Evolutionary conservation across 2,329 filamentous ascomycete species (phyloP).

Genomic region (Aureobasidium melanogenum): DNA sequence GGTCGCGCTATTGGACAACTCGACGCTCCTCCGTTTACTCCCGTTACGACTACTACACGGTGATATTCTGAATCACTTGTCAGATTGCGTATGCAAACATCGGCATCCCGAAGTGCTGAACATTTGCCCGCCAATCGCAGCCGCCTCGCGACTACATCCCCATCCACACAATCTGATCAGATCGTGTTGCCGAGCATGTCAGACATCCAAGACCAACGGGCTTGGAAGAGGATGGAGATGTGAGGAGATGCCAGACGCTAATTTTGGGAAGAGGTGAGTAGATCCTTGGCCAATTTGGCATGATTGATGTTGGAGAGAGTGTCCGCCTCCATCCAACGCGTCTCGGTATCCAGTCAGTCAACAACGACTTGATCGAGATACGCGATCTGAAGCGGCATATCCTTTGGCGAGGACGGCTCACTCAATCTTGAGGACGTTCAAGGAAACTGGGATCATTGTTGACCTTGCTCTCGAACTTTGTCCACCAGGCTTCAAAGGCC

Average conservation of each 20-base stretch:
- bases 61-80: conserved; percentile 11
- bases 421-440: conserved; percentile 53
- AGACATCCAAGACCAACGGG: neutral
- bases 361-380: conserved; percentile 7
- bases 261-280: neutral
- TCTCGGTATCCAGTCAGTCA: neutral
- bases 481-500: conserved; percentile 96
- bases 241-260: neutral
- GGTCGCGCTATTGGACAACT: conserved; percentile 1
- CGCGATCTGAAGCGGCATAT: neutral
- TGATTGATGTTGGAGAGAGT: neutral
- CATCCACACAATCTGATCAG: neutral
- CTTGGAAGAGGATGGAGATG: neutral
- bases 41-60: conserved; percentile 9
- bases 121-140: neutral
- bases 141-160: neutral
- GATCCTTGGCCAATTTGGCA: neutral
- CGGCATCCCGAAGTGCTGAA: neutral
- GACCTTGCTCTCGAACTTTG: conserved; percentile 83
- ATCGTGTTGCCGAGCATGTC: neutral
- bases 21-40: neutral
- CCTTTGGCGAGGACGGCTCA: neutral
- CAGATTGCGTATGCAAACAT: conserved; percentile 3
- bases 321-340: neutral
- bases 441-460: conserved; percentile 82